A percentile compares a stretch with the other conserved stretches of the same genome.
These are phyloP conservation scores for Lactarius pseudohatsudake DNA, from an alignment of 768 basidiomycete species.

Conservation along the genomic window DNA sequence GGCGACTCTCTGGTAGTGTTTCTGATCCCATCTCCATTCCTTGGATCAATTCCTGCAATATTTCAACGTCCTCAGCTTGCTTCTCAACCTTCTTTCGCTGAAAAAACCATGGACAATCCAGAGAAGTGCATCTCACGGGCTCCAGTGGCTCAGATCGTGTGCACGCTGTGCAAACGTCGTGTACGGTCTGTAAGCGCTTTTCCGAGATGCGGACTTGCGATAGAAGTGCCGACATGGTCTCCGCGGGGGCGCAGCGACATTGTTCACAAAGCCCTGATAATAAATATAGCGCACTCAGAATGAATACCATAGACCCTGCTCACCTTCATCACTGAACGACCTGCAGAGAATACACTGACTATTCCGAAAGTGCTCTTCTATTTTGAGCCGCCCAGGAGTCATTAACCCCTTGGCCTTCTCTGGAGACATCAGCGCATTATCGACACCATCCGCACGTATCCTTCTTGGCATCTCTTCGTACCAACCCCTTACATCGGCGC, in stretches of 20 bases:
- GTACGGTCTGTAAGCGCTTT: slow-evolving; percentile 35
- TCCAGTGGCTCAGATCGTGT: slow-evolving; percentile 37
- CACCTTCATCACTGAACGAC: slow-evolving; percentile 53
- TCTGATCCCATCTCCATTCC: slow-evolving; percentile 24
- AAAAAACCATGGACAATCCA: slow-evolving; percentile 50
- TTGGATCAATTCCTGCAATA: slow-evolving; percentile 19
- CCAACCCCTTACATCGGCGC: slow-evolving; percentile 85
- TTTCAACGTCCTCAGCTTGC: slow-evolving; percentile 21
- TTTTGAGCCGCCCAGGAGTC: slow-evolving; percentile 46
- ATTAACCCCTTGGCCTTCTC: slow-evolving; percentile 35
- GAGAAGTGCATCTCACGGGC: slow-evolving; percentile 42
- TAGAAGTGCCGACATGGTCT: slow-evolving; percentile 38
- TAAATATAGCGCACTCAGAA: neutral
- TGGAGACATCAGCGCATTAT: slow-evolving; percentile 39
- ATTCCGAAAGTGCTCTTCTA: slow-evolving; percentile 75
- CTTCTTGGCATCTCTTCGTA: slow-evolving; percentile 82
- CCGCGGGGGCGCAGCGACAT: slow-evolving; percentile 33
- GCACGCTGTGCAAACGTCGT: slow-evolving; percentile 44
- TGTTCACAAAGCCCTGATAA: slow-evolving; percentile 39
- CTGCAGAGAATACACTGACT: slow-evolving; percentile 72
- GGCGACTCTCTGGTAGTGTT: neutral
- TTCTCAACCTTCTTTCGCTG: slow-evolving; percentile 36
- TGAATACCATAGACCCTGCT: slow-evolving; percentile 10
- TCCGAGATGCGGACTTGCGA: slow-evolving; percentile 38
- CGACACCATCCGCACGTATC: slow-evolving; percentile 42